Conservation (phyloP, 202 grass and related monocot species). For the Setaria italica region DNA sequence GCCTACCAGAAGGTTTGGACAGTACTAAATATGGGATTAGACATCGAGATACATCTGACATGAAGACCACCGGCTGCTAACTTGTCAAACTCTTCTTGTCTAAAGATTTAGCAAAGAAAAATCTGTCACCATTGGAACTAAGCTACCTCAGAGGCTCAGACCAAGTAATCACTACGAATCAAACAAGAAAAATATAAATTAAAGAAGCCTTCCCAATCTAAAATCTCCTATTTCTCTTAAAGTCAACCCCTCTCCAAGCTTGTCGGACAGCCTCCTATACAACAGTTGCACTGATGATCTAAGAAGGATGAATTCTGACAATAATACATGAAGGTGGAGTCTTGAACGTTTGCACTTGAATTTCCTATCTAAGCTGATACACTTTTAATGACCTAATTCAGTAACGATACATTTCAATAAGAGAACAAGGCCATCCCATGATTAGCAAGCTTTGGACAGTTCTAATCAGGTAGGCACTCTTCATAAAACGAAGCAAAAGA, state of each 20-base stretch:
- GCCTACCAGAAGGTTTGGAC: too few species aligned
- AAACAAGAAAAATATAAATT: background rate
- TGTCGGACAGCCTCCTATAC: background rate
- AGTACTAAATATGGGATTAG: too few species aligned
- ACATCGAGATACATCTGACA: too few species aligned
- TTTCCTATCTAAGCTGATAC: background rate
- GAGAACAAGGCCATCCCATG: background rate
- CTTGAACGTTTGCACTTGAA: background rate
- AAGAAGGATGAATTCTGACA: too few species aligned
- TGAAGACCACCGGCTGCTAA: too few species aligned
- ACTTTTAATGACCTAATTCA: background rate
- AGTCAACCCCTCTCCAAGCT: background rate
- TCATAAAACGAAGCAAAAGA: background rate
- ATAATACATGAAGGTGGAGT: background rate
- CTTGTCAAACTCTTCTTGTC: conserved; percentile 25
- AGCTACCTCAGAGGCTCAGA: background rate
- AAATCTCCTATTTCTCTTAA: background rate
- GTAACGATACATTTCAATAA: background rate
- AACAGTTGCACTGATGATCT: background rate
- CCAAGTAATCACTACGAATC: background rate
- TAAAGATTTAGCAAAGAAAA: background rate
- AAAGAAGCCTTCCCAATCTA: background rate
- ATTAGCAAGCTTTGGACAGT: too few species aligned
- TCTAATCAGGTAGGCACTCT: background rate
- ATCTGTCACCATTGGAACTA: background rate